Evolutionary conservation across 371 early-diverging fungal genomes (phyloP), one percentile per base, ranked within the genome.

Genomic region (Mortierella sp.): DNA sequence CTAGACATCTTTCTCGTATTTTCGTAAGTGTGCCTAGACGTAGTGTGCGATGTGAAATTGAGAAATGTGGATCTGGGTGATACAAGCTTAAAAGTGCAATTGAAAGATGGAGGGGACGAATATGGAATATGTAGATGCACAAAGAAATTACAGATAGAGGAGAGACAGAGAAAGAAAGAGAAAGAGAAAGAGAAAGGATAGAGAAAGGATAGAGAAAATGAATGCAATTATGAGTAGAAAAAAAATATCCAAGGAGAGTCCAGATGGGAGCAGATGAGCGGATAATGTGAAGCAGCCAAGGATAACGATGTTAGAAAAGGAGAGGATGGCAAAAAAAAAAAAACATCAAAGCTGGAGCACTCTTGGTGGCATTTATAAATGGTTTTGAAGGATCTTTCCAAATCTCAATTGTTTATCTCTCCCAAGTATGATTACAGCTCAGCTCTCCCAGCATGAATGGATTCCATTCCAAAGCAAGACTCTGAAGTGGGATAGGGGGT

Each of bases 1-100:
- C 64, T 61, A 15, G 72, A 56, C 67, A 67, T 63, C 49, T 22
- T 61, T n/a, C 17, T n/a, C n/a, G n/a, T n/a, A n/a, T n/a, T n/a
- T n/a, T n/a, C n/a, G n/a, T n/a, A n/a, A n/a, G n/a, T n/a, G n/a
- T n/a, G n/a, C n/a, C n/a, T n/a, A n/a, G n/a, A n/a, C n/a, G n/a
- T n/a, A n/a, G n/a, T n/a, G n/a, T n/a, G n/a, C n/a, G 22, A 43
- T 63, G 26, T 47, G 26, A 40, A 8, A 47, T 12, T 29, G 45
- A 34, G 22, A 32, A 57, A 28, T 43, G 58, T 10, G n/a, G 56
- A 47, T 47, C 47, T 0, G 47, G 40, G 15, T 40, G 8, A n/a
- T 22, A 49, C 8, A 49, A n/a, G n/a, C n/a, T n/a, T n/a, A n/a
- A n/a, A n/a, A 49, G n/a, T 8, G 49, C 22, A 49, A 49, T 49